Conservation (phyloP, 176 grass and related monocot species). For the Calamus simplicifolius region DNA sequence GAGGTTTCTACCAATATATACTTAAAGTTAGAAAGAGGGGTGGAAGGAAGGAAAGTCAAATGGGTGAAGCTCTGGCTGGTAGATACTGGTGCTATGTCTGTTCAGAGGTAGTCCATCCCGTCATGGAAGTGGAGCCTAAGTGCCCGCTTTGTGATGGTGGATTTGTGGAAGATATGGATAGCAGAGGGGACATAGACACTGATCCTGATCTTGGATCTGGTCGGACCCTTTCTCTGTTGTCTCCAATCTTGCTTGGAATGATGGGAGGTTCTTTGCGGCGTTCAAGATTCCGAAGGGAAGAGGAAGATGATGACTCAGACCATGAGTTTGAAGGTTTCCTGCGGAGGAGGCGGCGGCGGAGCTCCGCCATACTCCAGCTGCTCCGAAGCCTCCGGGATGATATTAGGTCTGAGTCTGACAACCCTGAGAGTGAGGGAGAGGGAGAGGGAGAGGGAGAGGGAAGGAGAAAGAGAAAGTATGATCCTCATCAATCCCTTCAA, state of each 20-base stretch:
- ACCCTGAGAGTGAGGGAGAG: conserved; percentile 15
- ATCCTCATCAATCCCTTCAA: conserved; percentile 74
- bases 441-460: conserved; percentile 39
- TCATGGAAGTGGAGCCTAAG: conserved; percentile 50
- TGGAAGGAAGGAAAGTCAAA: conserved; percentile 12
- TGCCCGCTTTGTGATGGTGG: conserved; percentile 61
- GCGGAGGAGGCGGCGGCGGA: conserved; percentile 46
- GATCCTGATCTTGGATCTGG: conserved; percentile 22
- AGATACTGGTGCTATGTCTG: conserved; percentile 86
- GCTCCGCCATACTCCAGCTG: conserved; percentile 49
- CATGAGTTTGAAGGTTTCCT: conserved; percentile 80
- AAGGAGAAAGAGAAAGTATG: conserved; percentile 50
- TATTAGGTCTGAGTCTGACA: conserved; percentile 38
- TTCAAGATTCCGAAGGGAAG: conserved; percentile 25
- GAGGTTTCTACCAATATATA: not conserved
- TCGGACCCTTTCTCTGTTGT: conserved; percentile 42
- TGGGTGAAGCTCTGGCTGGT: conserved; percentile 41
- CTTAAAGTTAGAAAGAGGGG: too few species aligned
- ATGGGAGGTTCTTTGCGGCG: conserved; percentile 24
- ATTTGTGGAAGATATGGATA: conserved; percentile 67
- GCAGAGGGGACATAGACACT: conserved; percentile 39
- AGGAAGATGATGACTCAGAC: conserved; percentile 65
- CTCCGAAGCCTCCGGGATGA: conserved; percentile 75
- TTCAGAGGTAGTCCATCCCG: conserved; percentile 34
- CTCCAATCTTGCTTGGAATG: conserved; percentile 49